Percentiles rank a stretch among this genome's conserved stretches.
phyloP scores from a whole-genome alignment of 129 eudicot species.

The Smallanthus sonchifolius region DNA sequence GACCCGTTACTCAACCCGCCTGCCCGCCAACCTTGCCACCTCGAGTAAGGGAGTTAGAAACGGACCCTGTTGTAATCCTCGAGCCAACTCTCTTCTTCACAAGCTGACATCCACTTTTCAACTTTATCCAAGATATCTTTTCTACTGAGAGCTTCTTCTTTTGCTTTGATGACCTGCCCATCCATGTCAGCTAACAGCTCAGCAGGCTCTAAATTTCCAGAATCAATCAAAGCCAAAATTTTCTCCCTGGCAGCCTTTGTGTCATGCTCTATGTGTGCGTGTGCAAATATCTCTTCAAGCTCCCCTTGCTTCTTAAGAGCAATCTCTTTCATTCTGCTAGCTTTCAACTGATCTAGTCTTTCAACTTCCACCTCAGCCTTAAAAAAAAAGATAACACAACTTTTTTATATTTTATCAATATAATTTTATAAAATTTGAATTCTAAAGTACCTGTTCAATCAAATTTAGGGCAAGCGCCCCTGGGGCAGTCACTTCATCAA shows the following conservation, averaged over 20 bases:
- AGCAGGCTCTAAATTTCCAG: slow-evolving; percentile 82
- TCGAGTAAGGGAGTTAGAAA: slow-evolving; percentile 2
- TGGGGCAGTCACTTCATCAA: slow-evolving; percentile 73
- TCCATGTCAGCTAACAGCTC: slow-evolving; percentile 96
- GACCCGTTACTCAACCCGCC: not conserved
- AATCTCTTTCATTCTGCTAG: slow-evolving; percentile 96
- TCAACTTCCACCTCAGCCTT: slow-evolving; percentile 95
- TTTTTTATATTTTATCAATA: not conserved
- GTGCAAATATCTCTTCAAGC: slow-evolving; percentile 78
- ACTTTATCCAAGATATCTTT: slow-evolving; percentile 95
- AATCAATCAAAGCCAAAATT: slow-evolving; percentile 71
- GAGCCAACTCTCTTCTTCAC: slow-evolving; percentile 99
- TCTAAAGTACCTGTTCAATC: slow-evolving; percentile 64
- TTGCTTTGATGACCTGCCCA: slow-evolving; percentile 71
- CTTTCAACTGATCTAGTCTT: slow-evolving; percentile 84
- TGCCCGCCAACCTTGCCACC: not conserved
- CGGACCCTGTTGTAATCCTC: slow-evolving; percentile 92
- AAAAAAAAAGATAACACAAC: not conserved
- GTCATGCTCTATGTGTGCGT: slow-evolving; percentile 85
- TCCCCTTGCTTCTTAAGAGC: slow-evolving; percentile 89
- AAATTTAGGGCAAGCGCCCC: slow-evolving; percentile 91
- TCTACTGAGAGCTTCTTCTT: slow-evolving; percentile 90
- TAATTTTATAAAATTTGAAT: not conserved
- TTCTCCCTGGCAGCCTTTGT: slow-evolving; percentile 70
- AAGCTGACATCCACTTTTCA: slow-evolving; percentile 97